Evolutionary conservation across 176 grass and related monocot genomes (phyloP).

Genomic region (Otatea glauca): DNA sequence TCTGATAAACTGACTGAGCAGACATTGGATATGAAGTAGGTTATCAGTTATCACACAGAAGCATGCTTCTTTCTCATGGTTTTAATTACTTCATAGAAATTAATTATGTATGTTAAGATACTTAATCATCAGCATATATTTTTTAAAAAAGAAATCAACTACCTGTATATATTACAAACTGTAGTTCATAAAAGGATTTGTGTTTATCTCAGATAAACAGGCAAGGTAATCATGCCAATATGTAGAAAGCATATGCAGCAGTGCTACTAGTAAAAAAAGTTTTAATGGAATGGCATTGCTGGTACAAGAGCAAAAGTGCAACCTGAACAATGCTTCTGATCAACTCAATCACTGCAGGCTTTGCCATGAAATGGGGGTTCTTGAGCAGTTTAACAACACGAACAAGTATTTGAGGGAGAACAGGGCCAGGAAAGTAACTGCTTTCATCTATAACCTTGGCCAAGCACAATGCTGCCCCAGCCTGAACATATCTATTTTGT

Average conservation of each 20-base stretch:
- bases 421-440: slow-evolving; percentile 64
- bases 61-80: slow-evolving; percentile 11
- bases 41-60: slow-evolving; percentile 13
- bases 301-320: slow-evolving; percentile 7
- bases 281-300: neutral
- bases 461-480: slow-evolving; percentile 80
- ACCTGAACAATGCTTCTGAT: slow-evolving; percentile 99
- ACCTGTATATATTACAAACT: neutral
- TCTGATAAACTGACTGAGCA: slow-evolving; percentile 14
- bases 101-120: slow-evolving; percentile 1
- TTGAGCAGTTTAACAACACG: slow-evolving; percentile 92
- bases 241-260: neutral
- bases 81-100: neutral
- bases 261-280: neutral
- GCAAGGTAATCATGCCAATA: slow-evolving; percentile 3
- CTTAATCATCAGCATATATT: slow-evolving; percentile 2
- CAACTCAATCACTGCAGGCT: slow-evolving; percentile 84
- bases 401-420: slow-evolving; percentile 79
- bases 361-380: slow-evolving; percentile 98
- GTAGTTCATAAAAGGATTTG: neutral
- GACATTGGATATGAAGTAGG: neutral
- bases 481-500: slow-evolving; percentile 85
- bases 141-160: neutral
- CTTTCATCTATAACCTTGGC: slow-evolving; percentile 88
- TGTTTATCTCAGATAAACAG: slow-evolving; percentile 4